These are phyloP conservation scores for Colletotrichum zoysiae DNA, from an alignment of 2,329 filamentous ascomycete genomes.

Conservation along the genomic window DNA sequence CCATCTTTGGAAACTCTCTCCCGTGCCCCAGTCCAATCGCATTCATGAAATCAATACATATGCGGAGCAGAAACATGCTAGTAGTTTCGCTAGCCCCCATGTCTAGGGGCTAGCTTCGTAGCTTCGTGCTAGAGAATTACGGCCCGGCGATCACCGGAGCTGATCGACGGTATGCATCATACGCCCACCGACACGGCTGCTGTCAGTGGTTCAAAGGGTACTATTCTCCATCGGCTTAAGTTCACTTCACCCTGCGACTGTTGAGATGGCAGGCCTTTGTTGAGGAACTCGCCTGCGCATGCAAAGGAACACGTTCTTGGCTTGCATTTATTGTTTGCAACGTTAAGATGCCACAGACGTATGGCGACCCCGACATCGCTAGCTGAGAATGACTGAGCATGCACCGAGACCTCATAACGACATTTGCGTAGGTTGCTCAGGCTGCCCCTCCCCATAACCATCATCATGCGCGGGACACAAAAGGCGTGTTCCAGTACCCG, in stretches of 20 bases:
- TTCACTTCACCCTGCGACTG: too few species aligned
- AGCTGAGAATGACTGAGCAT: not conserved
- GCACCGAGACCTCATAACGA: not conserved
- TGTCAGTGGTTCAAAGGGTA: not conserved
- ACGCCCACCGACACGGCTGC: not conserved
- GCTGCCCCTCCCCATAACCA: too few species aligned
- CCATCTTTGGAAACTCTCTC: not conserved
- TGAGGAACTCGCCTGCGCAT: not conserved
- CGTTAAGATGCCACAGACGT: not conserved
- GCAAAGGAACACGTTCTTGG: not conserved
- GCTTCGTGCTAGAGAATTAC: not conserved
- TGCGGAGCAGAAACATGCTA: not conserved
- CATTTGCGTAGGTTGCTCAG: too few species aligned
- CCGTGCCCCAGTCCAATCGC: not conserved
- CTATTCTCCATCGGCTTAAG: too few species aligned
- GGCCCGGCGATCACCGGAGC: not conserved
- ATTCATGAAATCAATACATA: not conserved
- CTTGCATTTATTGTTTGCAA: not conserved
- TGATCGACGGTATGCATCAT: not conserved
- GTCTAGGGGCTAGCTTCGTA: too few species aligned
- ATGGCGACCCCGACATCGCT: not conserved
- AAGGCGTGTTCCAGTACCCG: slow-evolving; percentile 34
- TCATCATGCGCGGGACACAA: slow-evolving; percentile 15
- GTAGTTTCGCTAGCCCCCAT: not conserved
- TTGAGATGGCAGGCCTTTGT: not conserved